Evolutionary conservation across 352 stramenopile genomes (phyloP), one percentile per base, ranked within the genome.

Genomic region (Phytophthora aleatoria): DNA sequence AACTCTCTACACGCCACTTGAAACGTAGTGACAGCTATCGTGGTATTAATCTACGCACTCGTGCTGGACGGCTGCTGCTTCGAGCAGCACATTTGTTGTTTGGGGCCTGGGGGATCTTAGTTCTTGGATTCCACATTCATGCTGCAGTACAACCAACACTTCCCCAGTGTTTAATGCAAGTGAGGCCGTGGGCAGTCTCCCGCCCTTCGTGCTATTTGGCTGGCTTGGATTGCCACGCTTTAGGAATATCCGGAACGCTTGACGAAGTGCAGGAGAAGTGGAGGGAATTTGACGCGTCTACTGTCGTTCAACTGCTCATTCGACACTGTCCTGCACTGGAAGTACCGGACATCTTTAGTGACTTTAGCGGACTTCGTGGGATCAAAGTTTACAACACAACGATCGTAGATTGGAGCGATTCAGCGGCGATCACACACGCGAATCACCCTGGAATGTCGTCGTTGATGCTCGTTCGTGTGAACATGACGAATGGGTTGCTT

Each of bases 371-470:
- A 11, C 30, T 79, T 7, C 59, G 57, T 11, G 71, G 67, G 0
- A 26, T 83, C 43, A 77, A 83, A 51, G 50, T 76, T 1, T 79
- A 78, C 56, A 83, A 83, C 49, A 64, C 63, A 15, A 77, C 74
- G 0, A 50, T 82, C 16, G n/a, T 42, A 1, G 43, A 59, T 2
- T 82, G 74, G 74, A n/a, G 30, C 0, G 43, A 36, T 1, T 62
- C 75, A 13, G 67, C 74, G 1, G 74, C 64, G 15, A 24, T 80
- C n/a, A 67, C 47, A 0, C 45, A 57, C 11, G 8, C 15, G 9
- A 41, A 62, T 38, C 67, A 79, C 20, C 47, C 64, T 12, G 30
- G 26, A 8, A 63, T 85, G 38, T 47, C 67, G 3, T 65, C 57
- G 3, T 16, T 80, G 10, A 75, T 68, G 11, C 20, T 83, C 9